A percentile compares a stretch with the other conserved stretches of the same genome.
These are phyloP conservation scores for Magnolia sinica DNA, from an alignment of 164 flowering plant species.

Conservation along the genomic window DNA sequence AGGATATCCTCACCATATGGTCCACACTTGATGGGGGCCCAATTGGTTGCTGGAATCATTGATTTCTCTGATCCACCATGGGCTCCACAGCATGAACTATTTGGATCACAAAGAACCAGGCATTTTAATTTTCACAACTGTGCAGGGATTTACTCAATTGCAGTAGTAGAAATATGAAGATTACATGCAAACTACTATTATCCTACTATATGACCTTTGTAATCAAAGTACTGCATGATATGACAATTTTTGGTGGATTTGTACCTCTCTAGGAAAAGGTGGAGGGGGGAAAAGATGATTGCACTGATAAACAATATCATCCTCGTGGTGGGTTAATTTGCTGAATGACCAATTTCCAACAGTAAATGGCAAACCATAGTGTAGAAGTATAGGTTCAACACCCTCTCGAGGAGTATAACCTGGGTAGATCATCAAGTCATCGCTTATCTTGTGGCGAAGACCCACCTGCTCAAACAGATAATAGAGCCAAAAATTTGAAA, in stretches of 20 bases:
- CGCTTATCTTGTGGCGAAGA: conserved; percentile 83
- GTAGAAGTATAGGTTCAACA: conserved; percentile 84
- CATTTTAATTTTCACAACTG: too few relatives aligned
- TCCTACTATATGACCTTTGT: not conserved
- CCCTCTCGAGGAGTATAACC: conserved; percentile 79
- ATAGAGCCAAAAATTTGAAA: not conserved
- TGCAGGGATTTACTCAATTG: too few relatives aligned
- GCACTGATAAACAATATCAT: conserved; percentile 83
- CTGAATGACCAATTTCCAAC: conserved; percentile 98
- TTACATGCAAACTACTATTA: not conserved
- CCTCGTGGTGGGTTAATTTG: conserved; percentile 84
- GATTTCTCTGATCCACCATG: too few relatives aligned
- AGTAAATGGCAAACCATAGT: conserved; percentile 83
- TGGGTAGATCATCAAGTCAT: conserved; percentile 93
- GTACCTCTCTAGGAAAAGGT: conserved; percentile 96
- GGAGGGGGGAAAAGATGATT: conserved; percentile 89
- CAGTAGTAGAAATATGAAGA: not conserved
- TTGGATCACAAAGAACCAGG: too few relatives aligned
- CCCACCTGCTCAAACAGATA: conserved; percentile 64
- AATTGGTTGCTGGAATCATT: too few relatives aligned
- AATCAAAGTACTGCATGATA: not conserved
- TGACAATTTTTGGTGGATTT: not conserved
- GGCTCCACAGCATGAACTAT: too few relatives aligned
- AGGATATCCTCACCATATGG: too few relatives aligned
- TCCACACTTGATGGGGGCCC: too few relatives aligned